Evolutionary conservation across 495 filamentous ascomycete genomes (phyloP).

Genomic region (Neurospora sp.): DNA sequence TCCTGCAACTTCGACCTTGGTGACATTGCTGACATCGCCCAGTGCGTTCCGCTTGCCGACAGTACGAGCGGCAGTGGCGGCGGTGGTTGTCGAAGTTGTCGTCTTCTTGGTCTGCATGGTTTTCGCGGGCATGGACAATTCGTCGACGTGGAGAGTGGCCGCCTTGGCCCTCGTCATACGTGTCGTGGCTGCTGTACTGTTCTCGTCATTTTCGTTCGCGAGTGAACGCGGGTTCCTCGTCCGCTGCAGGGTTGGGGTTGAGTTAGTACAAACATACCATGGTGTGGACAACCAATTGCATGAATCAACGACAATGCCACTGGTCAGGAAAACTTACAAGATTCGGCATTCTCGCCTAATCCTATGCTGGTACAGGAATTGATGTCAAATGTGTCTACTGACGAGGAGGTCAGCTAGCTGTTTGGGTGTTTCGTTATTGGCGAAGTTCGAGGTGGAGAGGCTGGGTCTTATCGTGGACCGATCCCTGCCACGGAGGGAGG

Average conservation of each 20-base stretch:
- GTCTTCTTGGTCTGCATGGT: constrained; percentile 64
- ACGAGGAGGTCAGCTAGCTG: not conserved
- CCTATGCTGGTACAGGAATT: constrained; percentile 17
- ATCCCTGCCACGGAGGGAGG: not conserved
- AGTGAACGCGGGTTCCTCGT: constrained; percentile 42
- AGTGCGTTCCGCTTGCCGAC: constrained; percentile 65
- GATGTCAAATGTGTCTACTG: constrained; percentile 6
- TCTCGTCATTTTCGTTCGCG: constrained; percentile 93
- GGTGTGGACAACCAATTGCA: not conserved
- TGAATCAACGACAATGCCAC: not conserved
- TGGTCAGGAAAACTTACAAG: not conserved
- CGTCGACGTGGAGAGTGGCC: constrained; percentile 54
- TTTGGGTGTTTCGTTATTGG: not conserved
- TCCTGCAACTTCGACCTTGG: constrained; percentile 59
- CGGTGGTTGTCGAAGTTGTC: constrained; percentile 12
- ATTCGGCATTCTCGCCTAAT: not conserved
- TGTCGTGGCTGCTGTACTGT: constrained; percentile 47
- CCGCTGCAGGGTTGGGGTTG: not conserved
- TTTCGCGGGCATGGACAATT: constrained; percentile 48
- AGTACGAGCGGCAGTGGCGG: constrained; percentile 35
- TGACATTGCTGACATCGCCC: constrained; percentile 91
- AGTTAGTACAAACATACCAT: not conserved
- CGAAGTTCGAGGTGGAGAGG: not conserved
- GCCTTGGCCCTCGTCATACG: constrained; percentile 91
- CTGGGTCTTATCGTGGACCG: not conserved